Evolutionary conservation across 2,329 filamentous ascomycete genomes (phyloP), one percentile per base, ranked within the genome.

Genomic region (Trichoderma aggressivum): DNA sequence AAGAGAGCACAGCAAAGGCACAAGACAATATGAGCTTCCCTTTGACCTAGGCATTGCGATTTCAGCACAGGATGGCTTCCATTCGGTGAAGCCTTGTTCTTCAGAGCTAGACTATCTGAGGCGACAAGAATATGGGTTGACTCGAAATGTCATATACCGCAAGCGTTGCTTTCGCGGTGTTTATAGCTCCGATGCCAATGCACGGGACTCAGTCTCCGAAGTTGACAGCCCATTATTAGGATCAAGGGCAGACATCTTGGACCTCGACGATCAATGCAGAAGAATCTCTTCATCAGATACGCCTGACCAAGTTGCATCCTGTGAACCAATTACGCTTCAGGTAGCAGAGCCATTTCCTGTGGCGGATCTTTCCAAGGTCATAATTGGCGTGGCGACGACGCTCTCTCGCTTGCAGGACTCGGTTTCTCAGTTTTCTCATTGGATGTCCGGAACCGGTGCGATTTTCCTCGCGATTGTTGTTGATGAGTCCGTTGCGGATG

Each of bases 341-440:
- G 86, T 89, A 0, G 83, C 86, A 0, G 74, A 75, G 0, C 81
- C 84, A 1, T 84, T 83, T 63, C 82, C 84, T 0, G 75, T 77
- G 34, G 75, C 79, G 34, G 81, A 81, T 10, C 86, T 87, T 73
- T 79, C 82, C 0, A 83, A 89, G 65, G 82, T 89, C 58, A 78
- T 88, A 70, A 90, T 90, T 72, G 88, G 87, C 70, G 83, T 90
- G 5, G 86, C 88, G 0, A 89, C 87, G 26, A 84, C 81, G 8
- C 80, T 85, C 36, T 81, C 82, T 30, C 83, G 88, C 39, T 78
- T 90, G 70, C 78, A 83, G 50, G 81, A 83, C 7, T 87, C 87
- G 1, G 78, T 89, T 43, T 79, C 83, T 12, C 81, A 84, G 18
- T 87, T 90, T 70, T 79, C 83, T 16, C 86, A 88, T 73, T 90